phyloP scores from a whole-genome alignment of 768 basidiomycete genomes.

The Rubroboletus pulcherrimus region DNA sequence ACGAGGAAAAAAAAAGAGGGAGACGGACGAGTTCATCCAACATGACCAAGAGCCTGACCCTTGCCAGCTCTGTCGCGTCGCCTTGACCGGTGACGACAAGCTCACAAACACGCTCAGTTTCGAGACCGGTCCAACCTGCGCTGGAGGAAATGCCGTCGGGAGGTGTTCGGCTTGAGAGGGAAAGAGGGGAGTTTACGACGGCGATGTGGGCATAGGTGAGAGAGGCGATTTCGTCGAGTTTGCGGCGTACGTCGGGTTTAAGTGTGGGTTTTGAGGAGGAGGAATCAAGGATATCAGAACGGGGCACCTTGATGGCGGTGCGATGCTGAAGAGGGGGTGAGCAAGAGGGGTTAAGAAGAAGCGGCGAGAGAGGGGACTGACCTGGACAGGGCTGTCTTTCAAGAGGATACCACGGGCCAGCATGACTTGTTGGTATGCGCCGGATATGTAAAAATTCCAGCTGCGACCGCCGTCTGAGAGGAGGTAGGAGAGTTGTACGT shows the following conservation, averaged over 20 bases:
- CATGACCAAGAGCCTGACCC: conserved; percentile 88
- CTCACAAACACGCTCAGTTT: conserved; percentile 92
- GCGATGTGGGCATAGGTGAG: conserved; percentile 92
- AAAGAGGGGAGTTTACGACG: conserved; percentile 81
- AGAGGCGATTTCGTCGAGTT: conserved; percentile 91
- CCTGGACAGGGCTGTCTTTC: conserved; percentile 86
- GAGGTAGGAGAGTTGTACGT: conserved; percentile 79
- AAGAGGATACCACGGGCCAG: conserved; percentile 82
- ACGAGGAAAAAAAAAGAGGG: neutral
- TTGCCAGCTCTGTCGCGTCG: conserved; percentile 87
- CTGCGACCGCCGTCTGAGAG: conserved; percentile 60
- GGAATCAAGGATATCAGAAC: conserved; percentile 90
- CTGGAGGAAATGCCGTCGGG: conserved; percentile 74
- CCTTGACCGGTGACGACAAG: conserved; percentile 85
- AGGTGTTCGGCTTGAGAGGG: conserved; percentile 70
- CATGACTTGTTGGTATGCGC: conserved; percentile 91
- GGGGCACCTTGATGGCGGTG: conserved; percentile 82
- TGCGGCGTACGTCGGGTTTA: conserved; percentile 76
- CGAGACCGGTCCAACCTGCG: conserved; percentile 85
- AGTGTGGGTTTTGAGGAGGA: conserved; percentile 73
- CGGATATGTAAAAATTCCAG: conserved; percentile 90
- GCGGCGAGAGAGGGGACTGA: conserved; percentile 29
- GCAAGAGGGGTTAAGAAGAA: conserved; percentile 7
- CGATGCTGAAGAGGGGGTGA: conserved; percentile 54
- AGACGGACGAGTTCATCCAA: conserved; percentile 85